Evolutionary conservation across 306 rosid genomes (phyloP).

Genomic region (Vigna radiata): DNA sequence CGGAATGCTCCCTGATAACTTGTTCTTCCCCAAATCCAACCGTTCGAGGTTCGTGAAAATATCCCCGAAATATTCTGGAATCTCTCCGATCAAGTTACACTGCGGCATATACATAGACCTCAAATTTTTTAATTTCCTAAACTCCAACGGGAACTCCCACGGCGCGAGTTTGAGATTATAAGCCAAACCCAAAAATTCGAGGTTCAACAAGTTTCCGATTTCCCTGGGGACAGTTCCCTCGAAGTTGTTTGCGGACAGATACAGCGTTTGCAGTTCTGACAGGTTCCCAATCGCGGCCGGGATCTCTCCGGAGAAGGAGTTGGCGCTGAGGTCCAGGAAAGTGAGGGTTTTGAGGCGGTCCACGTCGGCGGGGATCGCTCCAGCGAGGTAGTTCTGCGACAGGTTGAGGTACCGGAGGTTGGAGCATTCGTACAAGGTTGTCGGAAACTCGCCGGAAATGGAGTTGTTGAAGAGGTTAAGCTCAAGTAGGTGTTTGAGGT

Average conservation of each 20-base stretch:
- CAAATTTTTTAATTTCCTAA: conserved; percentile 62
- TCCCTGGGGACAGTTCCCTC: conserved; percentile 68
- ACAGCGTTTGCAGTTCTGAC: conserved; percentile 41
- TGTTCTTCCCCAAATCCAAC: conserved; percentile 63
- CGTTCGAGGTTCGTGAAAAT: conserved; percentile 53
- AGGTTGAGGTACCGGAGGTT: conserved; percentile 68
- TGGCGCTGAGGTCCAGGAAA: conserved; percentile 59
- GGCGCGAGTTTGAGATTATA: conserved; percentile 46
- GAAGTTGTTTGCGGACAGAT: conserved; percentile 53
- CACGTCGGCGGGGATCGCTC: conserved; percentile 65
- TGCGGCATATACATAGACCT: conserved; percentile 50
- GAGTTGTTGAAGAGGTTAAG: conserved; percentile 65
- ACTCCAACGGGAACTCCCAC: conserved; percentile 59
- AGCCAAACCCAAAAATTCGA: conserved; percentile 57
- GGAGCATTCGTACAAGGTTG: conserved; percentile 67
- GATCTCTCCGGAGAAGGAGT: conserved; percentile 72
- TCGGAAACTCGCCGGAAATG: conserved; percentile 75
- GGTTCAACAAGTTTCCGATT: conserved; percentile 68
- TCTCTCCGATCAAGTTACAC: conserved; percentile 64
- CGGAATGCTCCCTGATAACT: conserved; percentile 70
- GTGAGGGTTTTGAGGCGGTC: conserved; percentile 52
- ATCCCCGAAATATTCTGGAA: conserved; percentile 57
- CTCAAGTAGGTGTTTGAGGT: conserved; percentile 56
- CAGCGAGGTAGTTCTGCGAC: conserved; percentile 64
- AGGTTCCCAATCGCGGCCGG: conserved; percentile 66